A percentile compares a stretch with the other conserved stretches of the same genome.
phyloP scores from a whole-genome alignment of 148 eudicot genomes.

The Diospyros lotus region DNA sequence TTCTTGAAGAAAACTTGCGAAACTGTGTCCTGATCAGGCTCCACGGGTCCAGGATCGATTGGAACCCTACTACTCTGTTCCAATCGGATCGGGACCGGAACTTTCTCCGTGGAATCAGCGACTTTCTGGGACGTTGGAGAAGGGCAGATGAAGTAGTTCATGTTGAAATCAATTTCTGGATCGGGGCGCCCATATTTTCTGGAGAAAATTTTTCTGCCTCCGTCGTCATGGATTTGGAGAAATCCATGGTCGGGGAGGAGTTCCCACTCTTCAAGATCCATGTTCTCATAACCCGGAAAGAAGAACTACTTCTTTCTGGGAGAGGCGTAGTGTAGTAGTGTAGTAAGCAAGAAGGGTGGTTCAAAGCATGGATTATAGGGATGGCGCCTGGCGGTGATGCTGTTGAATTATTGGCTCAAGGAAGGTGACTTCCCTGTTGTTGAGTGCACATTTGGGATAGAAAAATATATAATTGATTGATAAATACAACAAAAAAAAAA shows the following conservation, averaged over 20 bases:
- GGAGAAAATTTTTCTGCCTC: conserved; percentile 26
- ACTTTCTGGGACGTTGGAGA: conserved; percentile 23
- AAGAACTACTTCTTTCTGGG: background rate
- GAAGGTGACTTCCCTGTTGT: conserved; percentile 16
- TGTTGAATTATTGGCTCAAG: conserved; percentile 11
- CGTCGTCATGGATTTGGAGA: conserved; percentile 56
- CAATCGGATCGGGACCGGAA: conserved; percentile 42
- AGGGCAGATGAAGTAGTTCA: conserved; percentile 38
- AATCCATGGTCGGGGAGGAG: conserved; percentile 56
- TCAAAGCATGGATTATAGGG: background rate
- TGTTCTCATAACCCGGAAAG: conserved; percentile 12
- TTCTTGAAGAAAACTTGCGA: conserved; percentile 92
- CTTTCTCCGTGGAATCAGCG: conserved; percentile 17
- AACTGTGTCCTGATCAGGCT: conserved; percentile 37
- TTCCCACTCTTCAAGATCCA: conserved; percentile 95
- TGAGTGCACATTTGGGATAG: background rate
- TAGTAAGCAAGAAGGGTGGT: background rate
- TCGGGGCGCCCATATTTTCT: conserved; percentile 14
- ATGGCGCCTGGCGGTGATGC: background rate
- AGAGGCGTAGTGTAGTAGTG: background rate
- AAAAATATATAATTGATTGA: too few species aligned
- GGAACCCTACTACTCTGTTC: conserved; percentile 12
- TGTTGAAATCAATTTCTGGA: conserved; percentile 32
- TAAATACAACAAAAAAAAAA: too few species aligned
- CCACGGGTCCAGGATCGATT: background rate